Evolutionary conservation across 768 basidiomycete genomes (phyloP), one percentile per base, ranked within the genome.

Genomic region (Favolaschia claudopus): DNA sequence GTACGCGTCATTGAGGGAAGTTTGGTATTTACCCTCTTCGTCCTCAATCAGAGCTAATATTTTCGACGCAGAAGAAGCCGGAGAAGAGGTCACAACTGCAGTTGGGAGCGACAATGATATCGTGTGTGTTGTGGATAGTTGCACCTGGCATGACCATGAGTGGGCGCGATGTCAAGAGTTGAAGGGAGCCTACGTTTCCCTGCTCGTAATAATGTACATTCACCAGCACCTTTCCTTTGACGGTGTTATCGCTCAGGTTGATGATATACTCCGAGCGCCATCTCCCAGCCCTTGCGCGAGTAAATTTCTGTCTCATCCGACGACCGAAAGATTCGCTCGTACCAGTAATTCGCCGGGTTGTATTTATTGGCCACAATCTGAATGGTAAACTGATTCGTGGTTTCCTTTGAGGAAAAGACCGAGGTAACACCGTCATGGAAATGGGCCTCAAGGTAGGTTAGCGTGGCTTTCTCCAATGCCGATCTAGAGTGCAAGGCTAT

Each of bases 201-300:
- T 97, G 94, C 72, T 99, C 97, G 69, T 96, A 99, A 70, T 99
- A 99, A 73, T 99, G 97, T 13, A 98, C 89, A 67, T 95, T 92
- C 39, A 92, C 84, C 8, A 89, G 78, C 15, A 97, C 85, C 66
- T 79, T 85, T 0, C 95, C 95, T n/a, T 76, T 73, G 6, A 97
- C 79, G 57, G 75, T 81, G 50, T 84, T 83, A 36, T 83, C 78
- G 17, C 80, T 82, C 34, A 92, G 72, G 70, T 96, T 87, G 45
- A 97, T 79, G 9, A 77, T 71, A 72, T 97, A 99, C 64, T 89
- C 83, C 7, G 95, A 95, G 34, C 96, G 85, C 96, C 96, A 99
- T 70, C 95, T 82, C 31, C 96, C 96, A 27, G 95, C 91, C 95
- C 96, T 96, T 55, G 53, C 42, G 15, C 29, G 58, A 36, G 19